Base-by-base conservation (phyloP, 805 yeast genomes). In the Hanseniaspora clermontiae region DNA sequence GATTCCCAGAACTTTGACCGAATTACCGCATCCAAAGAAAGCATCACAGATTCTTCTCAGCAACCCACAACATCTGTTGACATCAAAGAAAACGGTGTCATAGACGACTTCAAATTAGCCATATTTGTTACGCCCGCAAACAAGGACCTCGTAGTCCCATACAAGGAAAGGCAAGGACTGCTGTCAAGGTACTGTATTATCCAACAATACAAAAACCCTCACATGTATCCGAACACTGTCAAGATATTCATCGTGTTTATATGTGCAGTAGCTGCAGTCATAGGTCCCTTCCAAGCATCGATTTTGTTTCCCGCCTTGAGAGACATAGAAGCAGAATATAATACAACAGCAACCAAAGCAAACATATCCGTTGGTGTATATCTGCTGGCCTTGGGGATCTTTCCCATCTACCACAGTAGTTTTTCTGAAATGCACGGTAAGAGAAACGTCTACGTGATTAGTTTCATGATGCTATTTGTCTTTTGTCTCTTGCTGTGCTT, bases 271-370 rank as follows among this genome's bases (percentile, higher is more conserved):
- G 89, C 90, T 7, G 84, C 90, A 1, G 70, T 84, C 65, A 77
- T 84, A 55, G 95, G 95, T 0, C 95, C 96, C 6, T 84, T 87
- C 93, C 95, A 93, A 12, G 83, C 93, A 0, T 83, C 93, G 0
- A 85, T 87, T 51, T 74, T 87, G 63, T 77, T 84, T 51, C 96
- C 96, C 0, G 91, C 93, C 0, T 77, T 86, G 20, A 78, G 78
- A 37, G 77, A 79, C 54, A 76, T 87, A 43, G 76, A 77, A 5
- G 59, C 61, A 0, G 80, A 78, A 19, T 73, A 85, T 17, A 47
- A 81, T 45, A 82, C 95, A 0, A 63, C 78, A 5, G 76, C 76
- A 1, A 70, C 81, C 32, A 73, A 78, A 62, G 87, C 87, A 29
- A 87, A 87, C 63, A 74, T 87, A 17, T 80, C 91, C 1, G 87